Base-by-base conservation (phyloP, 2,329 filamentous ascomycete species). In the Diplodia mutila region DNA sequence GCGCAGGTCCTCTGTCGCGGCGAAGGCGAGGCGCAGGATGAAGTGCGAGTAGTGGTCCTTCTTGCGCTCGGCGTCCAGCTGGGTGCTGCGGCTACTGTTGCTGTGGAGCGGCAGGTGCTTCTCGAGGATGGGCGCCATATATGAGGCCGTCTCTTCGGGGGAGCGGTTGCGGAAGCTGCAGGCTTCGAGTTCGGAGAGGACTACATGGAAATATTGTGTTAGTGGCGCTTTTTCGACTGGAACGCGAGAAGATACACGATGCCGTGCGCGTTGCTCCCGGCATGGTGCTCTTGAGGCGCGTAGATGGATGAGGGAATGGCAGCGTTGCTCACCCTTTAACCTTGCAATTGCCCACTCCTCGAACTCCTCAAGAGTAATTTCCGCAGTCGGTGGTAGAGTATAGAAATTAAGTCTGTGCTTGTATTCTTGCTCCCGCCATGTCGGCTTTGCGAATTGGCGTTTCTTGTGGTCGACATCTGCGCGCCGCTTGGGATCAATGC, bases 21-120 rank as follows among this genome's bases (percentile, higher is more conserved):
- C 89, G 75, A 99, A 99, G 1, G 95, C 95, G 52, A 99, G 87
- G 0, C 95, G 89, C 6, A 99, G 86, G 69, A 98, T 99, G 78
- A 97, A 99, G 79, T 99, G 95, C 67, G 92, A 95, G 80, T 98
- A 99, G 80, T 99, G 95, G 74, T 99, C 95, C 77, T 95, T 96
- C 78, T 94, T 91, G 32, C 94, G 87, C 80, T 99, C 92, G 39
- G 87, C 81, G 27, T 87, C 85, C 16, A 94, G 80, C 34, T 83
- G 82, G 12, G 80, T 79, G 16, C 83, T 82, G 25, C 83, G 81
- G 0, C 91, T 91, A 66, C 87, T 90, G 75, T 93, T 94, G 52
- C 90, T 86, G 69, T 90, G 88, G 21, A 97, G 88, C 0, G 91
- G 91, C 4, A 97, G 85, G 79, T 93, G 91, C 81, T 97, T 97